phyloP scores from a whole-genome alignment of 805 yeast species.

The Ascoidea tarda region DNA sequence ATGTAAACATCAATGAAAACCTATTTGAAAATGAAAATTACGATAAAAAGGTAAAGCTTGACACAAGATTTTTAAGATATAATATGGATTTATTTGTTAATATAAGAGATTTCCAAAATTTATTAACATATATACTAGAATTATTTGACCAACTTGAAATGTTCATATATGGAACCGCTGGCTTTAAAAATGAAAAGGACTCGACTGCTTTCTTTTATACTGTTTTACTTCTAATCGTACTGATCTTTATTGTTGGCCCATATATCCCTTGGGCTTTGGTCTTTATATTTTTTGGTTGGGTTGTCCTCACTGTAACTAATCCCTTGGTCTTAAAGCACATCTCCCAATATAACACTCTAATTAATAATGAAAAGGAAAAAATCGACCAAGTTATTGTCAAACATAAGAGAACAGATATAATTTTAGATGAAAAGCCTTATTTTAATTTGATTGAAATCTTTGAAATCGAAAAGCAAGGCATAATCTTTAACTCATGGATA shows the following conservation, averaged over 20 bases:
- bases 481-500: constrained; percentile 47
- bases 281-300: constrained; percentile 48
- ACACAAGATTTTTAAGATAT: constrained; percentile 13
- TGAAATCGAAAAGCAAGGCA: constrained; percentile 57
- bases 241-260: constrained; percentile 19
- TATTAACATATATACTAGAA: constrained; percentile 39
- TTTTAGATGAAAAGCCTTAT: constrained; percentile 60
- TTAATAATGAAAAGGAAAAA: constrained; percentile 16
- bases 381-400: constrained; percentile 20
- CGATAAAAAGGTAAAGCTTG: constrained; percentile 12
- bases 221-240: constrained; percentile 18
- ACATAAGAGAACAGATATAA: constrained; percentile 33
- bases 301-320: constrained; percentile 34
- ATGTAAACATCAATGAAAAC: constrained; percentile 1
- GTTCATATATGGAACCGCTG: constrained; percentile 46
- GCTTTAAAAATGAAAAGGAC: constrained; percentile 53
- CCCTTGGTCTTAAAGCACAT: constrained; percentile 31
- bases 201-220: constrained; percentile 47
- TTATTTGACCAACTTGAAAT: constrained; percentile 36
- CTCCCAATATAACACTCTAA: constrained; percentile 11
- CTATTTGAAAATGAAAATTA: constrained; percentile 14
- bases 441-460: constrained; percentile 54
- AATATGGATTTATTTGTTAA: constrained; percentile 34
- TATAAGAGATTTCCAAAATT: constrained; percentile 60
- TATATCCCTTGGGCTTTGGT: constrained; percentile 53